Evolutionary conservation across 2,329 filamentous ascomycete species (phyloP), one percentile per base, ranked within the genome.

Genomic region (Aureobasidium pullulans): DNA sequence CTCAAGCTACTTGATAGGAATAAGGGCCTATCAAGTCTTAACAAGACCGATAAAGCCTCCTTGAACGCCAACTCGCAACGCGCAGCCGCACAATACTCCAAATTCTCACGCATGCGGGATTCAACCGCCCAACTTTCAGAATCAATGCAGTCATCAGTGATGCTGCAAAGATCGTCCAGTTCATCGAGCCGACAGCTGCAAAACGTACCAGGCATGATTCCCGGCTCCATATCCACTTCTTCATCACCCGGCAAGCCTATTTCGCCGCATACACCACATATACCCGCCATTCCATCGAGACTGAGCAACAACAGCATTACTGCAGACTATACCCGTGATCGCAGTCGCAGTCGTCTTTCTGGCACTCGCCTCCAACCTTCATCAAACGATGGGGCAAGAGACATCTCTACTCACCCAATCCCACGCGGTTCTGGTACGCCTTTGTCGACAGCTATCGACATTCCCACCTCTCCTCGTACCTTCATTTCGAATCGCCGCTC

Each of bases 251-350:
- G 77, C 60, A 96, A 96, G 67, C 90, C 91, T 0, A 82, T 95
- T 16, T 96, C 90, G 2, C 91, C 89, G 9, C 90, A 93, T 69
- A 96, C 90, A 0, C 90, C 92, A 1, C 92, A 97, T 68, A 96
- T 91, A 0, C 94, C 94, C 4, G 91, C 92, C 10, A 90, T 97
- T 31, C 93, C 93, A 19, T 96, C 92, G 7, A 84, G 94, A n/a
- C 77, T 99, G 23, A 96, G 90, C 69, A 90, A 94, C 63, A 92
- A 95, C 68, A 94, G 89, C 54, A 90, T 94, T 62, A 85, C 85
- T 44, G 87, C 90, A 69, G 65, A 64, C 70, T 59, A 59, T 23
- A 43, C 48, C 16, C 57, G 47, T 6, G 48, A 53, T 28, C 39
- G 46, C 10, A 50, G 67, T 61, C 69, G 63, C 63, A 66, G 68